A percentile compares a stretch with the other conserved stretches of the same genome.
These are phyloP conservation scores for Euclidium syriacum DNA, from an alignment of 345 rosid genomes.

Conservation along the genomic window DNA sequence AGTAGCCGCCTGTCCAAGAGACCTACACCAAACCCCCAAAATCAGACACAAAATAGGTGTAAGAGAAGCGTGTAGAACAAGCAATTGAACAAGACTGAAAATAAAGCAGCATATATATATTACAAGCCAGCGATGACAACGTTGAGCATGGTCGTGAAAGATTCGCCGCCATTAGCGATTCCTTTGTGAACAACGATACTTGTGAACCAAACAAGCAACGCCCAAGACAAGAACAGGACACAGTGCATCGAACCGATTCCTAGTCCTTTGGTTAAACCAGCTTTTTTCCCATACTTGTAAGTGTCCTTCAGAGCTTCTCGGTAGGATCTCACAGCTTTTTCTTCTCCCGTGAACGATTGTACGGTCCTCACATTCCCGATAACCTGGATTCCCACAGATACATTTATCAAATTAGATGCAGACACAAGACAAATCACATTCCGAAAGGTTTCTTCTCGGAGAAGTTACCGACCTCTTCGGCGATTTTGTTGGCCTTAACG, in stretches of 20 bases:
- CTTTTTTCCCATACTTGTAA: constrained; percentile 65
- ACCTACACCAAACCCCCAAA: constrained; percentile 34
- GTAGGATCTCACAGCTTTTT: constrained; percentile 70
- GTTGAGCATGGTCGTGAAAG: constrained; percentile 99
- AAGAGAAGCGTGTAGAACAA: not conserved
- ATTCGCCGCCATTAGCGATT: constrained; percentile 81
- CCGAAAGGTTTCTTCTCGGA: not conserved
- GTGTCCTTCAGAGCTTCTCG: constrained; percentile 63
- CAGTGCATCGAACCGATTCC: constrained; percentile 82
- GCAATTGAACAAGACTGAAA: not conserved
- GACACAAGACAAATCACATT: not conserved
- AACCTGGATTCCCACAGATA: constrained; percentile 38
- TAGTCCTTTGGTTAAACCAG: constrained; percentile 89
- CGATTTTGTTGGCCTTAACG: constrained; percentile 77
- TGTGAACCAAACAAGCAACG: constrained; percentile 88
- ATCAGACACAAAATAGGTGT: not conserved
- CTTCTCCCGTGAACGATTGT: constrained; percentile 94
- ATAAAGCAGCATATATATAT: constrained; percentile 20
- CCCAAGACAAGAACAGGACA: constrained; percentile 85
- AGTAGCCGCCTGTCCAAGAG: constrained; percentile 88
- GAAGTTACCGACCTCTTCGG: constrained; percentile 60
- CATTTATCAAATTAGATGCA: not conserved
- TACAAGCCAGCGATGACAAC: constrained; percentile 95
- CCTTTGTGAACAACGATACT: constrained; percentile 77
- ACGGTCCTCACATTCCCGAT: constrained; percentile 89